These are phyloP conservation scores for Capsicum baccatum DNA, from an alignment of 257 asterid species.

Conservation along the genomic window DNA sequence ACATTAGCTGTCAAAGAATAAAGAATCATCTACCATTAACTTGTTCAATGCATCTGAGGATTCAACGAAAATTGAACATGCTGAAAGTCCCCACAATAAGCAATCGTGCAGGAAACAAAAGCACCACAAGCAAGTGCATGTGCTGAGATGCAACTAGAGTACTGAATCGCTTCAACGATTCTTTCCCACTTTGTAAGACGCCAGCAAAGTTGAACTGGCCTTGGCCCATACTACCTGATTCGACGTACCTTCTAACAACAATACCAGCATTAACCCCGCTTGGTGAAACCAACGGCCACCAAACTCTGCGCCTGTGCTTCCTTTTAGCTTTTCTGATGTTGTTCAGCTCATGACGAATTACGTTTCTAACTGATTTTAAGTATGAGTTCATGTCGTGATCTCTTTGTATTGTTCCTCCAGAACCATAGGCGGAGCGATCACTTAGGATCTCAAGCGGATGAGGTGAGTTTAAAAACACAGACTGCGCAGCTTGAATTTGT, in stretches of 20 bases:
- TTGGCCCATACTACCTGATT: constrained; percentile 43
- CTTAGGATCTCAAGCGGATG: constrained; percentile 96
- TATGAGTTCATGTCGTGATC: constrained; percentile 92
- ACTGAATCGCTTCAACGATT: constrained; percentile 68
- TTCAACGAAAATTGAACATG: constrained; percentile 47
- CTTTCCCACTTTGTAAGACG: constrained; percentile 58
- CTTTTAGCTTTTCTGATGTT: constrained; percentile 60
- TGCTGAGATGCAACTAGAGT: constrained; percentile 74
- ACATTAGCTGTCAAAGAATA: constrained; percentile 53
- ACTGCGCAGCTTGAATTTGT: constrained; percentile 66
- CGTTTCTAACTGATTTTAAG: constrained; percentile 61
- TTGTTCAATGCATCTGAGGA: constrained; percentile 13
- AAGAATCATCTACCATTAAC: constrained; percentile 53
- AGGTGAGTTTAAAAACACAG: constrained; percentile 71
- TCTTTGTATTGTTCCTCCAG: constrained; percentile 78
- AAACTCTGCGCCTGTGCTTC: constrained; percentile 56
- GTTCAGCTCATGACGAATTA: constrained; percentile 69
- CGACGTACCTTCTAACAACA: constrained; percentile 39
- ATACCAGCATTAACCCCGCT: constrained; percentile 51
- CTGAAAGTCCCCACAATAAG: constrained; percentile 56
- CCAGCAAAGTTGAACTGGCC: constrained; percentile 64
- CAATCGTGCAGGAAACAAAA: constrained; percentile 72
- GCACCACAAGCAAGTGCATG: constrained; percentile 79
- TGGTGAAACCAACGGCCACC: constrained; percentile 72
- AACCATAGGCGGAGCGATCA: constrained; percentile 86